A percentile compares a stretch with the other conserved stretches of the same genome.
These are phyloP conservation scores for Vickermania ingenoplastis DNA, from an alignment of 208 protist species.

Conservation along the genomic window DNA sequence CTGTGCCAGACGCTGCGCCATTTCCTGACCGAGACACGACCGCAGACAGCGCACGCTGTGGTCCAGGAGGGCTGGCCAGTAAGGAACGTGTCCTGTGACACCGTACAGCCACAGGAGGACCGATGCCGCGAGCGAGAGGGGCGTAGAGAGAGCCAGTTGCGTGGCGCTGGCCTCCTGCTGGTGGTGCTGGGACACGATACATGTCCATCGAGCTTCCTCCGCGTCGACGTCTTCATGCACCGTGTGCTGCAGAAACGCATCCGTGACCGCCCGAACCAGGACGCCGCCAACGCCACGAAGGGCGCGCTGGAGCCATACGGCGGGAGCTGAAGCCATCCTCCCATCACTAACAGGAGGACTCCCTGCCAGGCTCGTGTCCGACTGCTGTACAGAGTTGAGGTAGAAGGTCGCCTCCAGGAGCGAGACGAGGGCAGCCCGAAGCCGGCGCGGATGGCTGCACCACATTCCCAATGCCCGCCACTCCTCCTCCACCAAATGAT, in stretches of 20 bases:
- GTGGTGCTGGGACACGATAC: too few relatives aligned
- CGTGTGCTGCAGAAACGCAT: conserved; percentile 30
- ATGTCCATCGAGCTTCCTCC: too few relatives aligned
- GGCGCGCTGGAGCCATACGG: conserved; percentile 2
- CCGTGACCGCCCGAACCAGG: conserved; percentile 49
- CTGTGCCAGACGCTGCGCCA: too few relatives aligned
- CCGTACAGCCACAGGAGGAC: conserved; percentile 23
- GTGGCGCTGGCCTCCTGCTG: neutral
- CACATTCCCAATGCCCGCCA: conserved; percentile 45
- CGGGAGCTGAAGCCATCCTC: neutral
- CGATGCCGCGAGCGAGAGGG: conserved; percentile 11
- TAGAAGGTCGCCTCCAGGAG: conserved; percentile 18
- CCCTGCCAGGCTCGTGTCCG: neutral
- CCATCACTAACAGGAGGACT: too few relatives aligned
- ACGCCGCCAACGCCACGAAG: conserved; percentile 30
- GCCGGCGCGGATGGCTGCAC: conserved; percentile 10
- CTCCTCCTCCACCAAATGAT: conserved; percentile 16
- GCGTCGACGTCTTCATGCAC: conserved; percentile 12
- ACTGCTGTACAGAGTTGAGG: neutral
- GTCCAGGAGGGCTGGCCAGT: conserved; percentile 56
- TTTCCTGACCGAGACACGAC: neutral
- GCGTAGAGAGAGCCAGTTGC: neutral
- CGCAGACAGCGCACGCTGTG: conserved; percentile 5
- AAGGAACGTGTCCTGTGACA: conserved; percentile 41
- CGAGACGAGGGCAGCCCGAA: conserved; percentile 36